Evolutionary conservation across 2,329 filamentous ascomycete species (phyloP).

Genomic region (Monilinia aucupariae): DNA sequence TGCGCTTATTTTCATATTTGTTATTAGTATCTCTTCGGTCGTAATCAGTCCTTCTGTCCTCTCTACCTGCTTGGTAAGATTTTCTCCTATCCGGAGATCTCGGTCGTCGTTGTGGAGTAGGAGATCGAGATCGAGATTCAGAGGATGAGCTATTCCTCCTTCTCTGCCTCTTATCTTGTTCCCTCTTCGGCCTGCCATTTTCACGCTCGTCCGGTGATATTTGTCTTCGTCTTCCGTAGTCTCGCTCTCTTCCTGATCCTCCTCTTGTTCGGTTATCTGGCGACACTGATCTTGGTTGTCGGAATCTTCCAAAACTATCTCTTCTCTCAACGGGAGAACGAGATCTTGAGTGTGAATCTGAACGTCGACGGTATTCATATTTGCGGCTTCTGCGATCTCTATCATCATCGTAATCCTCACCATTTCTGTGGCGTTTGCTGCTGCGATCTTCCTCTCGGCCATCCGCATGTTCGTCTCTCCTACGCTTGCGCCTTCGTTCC

Average conservation of each 20-base stretch:
- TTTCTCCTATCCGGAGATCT: constrained; percentile 34
- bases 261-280: constrained; percentile 29
- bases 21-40: constrained; percentile 25
- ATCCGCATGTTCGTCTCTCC: constrained; percentile 33
- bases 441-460: constrained; percentile 39
- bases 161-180: background rate
- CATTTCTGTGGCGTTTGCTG: constrained; percentile 41
- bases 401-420: constrained; percentile 30
- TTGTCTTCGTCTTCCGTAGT: constrained; percentile 20
- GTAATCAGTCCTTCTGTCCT: constrained; percentile 23
- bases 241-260: constrained; percentile 22
- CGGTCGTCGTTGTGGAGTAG: constrained; percentile 36
- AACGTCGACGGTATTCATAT: constrained; percentile 40
- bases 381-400: constrained; percentile 24
- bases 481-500: constrained; percentile 43
- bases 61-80: constrained; percentile 28
- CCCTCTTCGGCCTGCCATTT: background rate
- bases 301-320: constrained; percentile 24
- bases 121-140: constrained; percentile 37
- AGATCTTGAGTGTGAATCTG: constrained; percentile 35
- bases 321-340: constrained; percentile 22
- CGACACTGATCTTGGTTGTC: constrained; percentile 29
- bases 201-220: constrained; percentile 12
- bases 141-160: constrained; percentile 30
- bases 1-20: constrained; percentile 27